Base-by-base conservation (phyloP, 805 yeast genomes). In the Sugiyamaella valdiviana region DNA sequence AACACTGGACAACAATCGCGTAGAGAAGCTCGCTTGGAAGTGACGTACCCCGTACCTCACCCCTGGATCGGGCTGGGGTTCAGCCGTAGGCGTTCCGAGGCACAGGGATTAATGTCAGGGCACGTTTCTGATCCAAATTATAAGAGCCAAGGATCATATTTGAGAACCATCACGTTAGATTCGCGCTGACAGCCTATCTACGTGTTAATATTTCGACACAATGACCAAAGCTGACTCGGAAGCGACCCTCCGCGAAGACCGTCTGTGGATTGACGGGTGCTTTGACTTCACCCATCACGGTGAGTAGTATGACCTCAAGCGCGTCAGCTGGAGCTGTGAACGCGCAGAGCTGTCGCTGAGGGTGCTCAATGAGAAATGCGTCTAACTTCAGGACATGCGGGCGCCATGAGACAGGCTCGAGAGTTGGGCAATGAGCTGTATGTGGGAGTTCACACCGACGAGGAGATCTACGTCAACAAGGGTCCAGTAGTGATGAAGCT, bases 221-320 rank as follows among this genome's bases (percentile, higher is more conserved):
- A 26, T 26, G 32, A 26, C 32, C 32, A 26, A 26, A n/a, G n/a
- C n/a, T n/a, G n/a, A n/a, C 14, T 26, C 32, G 9, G 9, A 12
- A 26, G 7, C 32, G 3, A 3, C 9, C 36, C 44, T 41, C 19
- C 44, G 44, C 26, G 58, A 56, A 35, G 59, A 56, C 43, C 61
- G 83, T 45, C 83, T 91, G 51, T 93, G 99, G 99, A 80, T 93
- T 23, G 99, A 93, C 65, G 99, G 99, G 0, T 93, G 99, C 64
- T 93, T 93, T 68, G 99, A 93, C 66, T 93, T 93, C 69, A 87
- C 95, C 38, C 99, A 93, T 64, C 98, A 93, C 62, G 98, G 95
- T 65, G 66, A 49, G 77, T 69, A 17, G 14, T n/a, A n/a, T n/a
- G n/a, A n/a, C n/a, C n/a, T n/a, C n/a, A n/a, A n/a, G n/a, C n/a